Percentiles rank a stretch among this genome's conserved stretches.
phyloP scores from a whole-genome alignment of 352 stramenopile species.

The Phytophthora syringae region DNA sequence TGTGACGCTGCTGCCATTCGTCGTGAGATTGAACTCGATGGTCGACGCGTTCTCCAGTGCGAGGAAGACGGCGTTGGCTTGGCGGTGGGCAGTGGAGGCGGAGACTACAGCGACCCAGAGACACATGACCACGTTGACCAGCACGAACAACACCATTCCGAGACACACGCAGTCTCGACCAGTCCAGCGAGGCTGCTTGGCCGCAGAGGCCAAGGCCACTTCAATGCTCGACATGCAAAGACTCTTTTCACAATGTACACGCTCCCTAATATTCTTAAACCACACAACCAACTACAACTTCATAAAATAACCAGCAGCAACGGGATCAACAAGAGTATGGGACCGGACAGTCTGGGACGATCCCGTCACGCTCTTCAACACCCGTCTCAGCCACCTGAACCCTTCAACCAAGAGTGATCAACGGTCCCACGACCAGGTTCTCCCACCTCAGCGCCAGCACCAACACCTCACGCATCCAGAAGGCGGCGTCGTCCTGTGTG shows the following conservation, averaged over 20 bases:
- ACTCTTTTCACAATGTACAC: constrained; percentile 29
- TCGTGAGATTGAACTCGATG: constrained; percentile 44
- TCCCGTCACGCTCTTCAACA: constrained; percentile 2
- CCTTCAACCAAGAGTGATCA: constrained; percentile 51
- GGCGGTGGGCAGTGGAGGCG: constrained; percentile 23
- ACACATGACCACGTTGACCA: constrained; percentile 40
- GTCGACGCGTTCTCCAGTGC: constrained; percentile 29
- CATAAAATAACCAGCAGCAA: constrained; percentile 37
- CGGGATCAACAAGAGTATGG: background rate
- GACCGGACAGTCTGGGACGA: constrained; percentile 7
- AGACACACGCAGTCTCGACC: constrained; percentile 35
- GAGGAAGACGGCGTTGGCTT: constrained; percentile 31
- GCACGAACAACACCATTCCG: constrained; percentile 32
- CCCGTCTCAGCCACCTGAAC: constrained; percentile 27
- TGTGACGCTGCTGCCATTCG: constrained; percentile 29
- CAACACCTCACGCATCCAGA: constrained; percentile 69
- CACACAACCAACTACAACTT: constrained; percentile 29
- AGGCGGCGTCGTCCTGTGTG: constrained; percentile 48
- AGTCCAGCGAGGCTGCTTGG: constrained; percentile 28
- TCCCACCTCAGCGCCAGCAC: constrained; percentile 60
- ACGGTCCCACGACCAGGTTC: constrained; percentile 56
- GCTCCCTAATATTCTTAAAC: constrained; percentile 26
- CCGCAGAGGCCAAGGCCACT: background rate
- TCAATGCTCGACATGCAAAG: constrained; percentile 14
- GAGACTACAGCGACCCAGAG: constrained; percentile 33